Conservation (phyloP, 345 rosid species). For the Carallia pectinifolia region DNA sequence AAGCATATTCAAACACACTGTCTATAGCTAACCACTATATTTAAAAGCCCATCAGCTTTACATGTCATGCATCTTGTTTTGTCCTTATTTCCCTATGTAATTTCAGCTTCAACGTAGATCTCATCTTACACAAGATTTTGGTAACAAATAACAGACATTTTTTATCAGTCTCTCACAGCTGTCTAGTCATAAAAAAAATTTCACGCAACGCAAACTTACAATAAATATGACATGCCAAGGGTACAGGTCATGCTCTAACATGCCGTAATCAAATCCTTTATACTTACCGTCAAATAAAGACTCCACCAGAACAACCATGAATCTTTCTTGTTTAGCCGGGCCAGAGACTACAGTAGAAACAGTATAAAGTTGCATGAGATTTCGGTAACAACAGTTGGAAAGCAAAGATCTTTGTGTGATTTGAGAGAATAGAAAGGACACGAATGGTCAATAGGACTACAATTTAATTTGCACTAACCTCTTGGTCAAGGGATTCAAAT, state of each 20-base stretch:
- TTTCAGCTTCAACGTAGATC: not conserved
- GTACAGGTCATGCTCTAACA: not conserved
- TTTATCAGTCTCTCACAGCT: too few relatives aligned
- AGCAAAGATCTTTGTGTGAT: slow-evolving; percentile 7
- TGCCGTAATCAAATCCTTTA: not conserved
- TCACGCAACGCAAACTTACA: not conserved
- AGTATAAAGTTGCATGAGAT: slow-evolving; percentile 12
- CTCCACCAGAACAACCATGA: slow-evolving; percentile 92
- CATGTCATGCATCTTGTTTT: not conserved
- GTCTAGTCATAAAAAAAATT: too few relatives aligned
- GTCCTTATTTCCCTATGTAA: not conserved
- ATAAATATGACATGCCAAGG: not conserved
- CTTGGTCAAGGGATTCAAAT: slow-evolving; percentile 97
- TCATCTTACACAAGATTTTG: not conserved
- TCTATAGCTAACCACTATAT: not conserved
- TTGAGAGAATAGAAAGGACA: not conserved
- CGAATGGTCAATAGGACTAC: not conserved
- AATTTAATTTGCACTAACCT: slow-evolving; percentile 46
- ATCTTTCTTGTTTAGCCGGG: slow-evolving; percentile 76
- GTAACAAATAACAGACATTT: not conserved
- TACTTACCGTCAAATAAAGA: slow-evolving; percentile 63
- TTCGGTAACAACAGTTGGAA: not conserved
- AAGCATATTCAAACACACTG: not conserved
- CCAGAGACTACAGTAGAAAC: slow-evolving; percentile 52
- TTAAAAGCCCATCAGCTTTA: not conserved